Conservation (phyloP, 1,139 yeast species). For the Debaryomyces udenii region DNA sequence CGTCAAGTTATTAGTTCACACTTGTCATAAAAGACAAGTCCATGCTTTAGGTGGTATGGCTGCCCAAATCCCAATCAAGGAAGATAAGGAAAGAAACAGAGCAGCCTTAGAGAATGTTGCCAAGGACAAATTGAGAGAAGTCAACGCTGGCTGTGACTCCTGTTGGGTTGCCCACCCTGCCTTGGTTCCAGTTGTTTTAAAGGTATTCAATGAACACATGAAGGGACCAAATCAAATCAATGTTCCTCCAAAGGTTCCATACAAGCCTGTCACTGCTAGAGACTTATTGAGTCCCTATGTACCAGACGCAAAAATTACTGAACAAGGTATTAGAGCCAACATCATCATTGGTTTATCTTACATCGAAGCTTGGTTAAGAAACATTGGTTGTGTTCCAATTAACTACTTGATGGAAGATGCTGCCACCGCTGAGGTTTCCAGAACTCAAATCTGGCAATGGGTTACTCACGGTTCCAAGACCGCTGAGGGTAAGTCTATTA, state of each 20-base stretch:
- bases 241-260: constrained; percentile 53
- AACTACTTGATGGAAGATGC: constrained; percentile 87
- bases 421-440: constrained; percentile 84
- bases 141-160: constrained; percentile 74
- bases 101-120: constrained; percentile 72
- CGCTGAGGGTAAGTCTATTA: constrained; percentile 58
- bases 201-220: constrained; percentile 80
- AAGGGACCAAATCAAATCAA: constrained; percentile 83
- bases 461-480: constrained; percentile 73
- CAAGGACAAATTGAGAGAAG: constrained; percentile 76
- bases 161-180: constrained; percentile 88
- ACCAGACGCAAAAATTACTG: constrained; percentile 66
- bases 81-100: constrained; percentile 63
- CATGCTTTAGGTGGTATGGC: constrained; percentile 90
- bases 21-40: constrained; percentile 75
- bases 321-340: constrained; percentile 73
- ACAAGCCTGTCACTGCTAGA: constrained; percentile 58
- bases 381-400: constrained; percentile 80
- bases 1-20: constrained; percentile 66
- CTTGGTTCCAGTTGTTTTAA: constrained; percentile 72
- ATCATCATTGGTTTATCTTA: constrained; percentile 73
- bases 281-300: constrained; percentile 73
- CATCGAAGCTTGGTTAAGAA: constrained; percentile 84
- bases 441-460: constrained; percentile 85
- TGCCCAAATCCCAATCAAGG: constrained; percentile 78